Conservation (phyloP, 345 rosid species). For the Eucalyptus marginata region DNA sequence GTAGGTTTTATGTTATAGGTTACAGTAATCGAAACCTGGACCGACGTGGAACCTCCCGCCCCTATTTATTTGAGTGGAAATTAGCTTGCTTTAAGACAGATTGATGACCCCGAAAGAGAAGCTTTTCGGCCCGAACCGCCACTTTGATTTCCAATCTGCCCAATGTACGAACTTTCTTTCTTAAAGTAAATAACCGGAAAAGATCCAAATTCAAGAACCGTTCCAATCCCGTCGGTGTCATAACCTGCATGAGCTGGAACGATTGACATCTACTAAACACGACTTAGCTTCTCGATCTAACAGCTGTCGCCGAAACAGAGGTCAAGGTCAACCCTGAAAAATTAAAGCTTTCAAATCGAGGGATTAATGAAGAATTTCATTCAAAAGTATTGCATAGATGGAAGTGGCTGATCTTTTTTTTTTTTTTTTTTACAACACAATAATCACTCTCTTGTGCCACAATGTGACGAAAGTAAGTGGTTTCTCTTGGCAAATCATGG, state of each 20-base stretch:
- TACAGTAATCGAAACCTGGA: fast-evolving
- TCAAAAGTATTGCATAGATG: neutral
- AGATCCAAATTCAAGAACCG: neutral
- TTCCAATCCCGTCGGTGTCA: neutral
- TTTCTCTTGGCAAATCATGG: neutral
- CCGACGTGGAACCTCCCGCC: fast-evolving
- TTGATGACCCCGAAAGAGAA: too few relatives aligned
- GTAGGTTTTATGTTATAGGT: fast-evolving
- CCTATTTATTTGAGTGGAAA: neutral
- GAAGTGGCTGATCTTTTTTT: neutral
- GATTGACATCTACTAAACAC: neutral
- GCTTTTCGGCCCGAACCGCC: neutral
- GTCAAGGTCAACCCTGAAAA: neutral
- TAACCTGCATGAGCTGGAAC: neutral
- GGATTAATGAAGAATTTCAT: neutral
- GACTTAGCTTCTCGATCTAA: neutral
- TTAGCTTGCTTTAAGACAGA: neutral
- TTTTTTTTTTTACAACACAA: neutral
- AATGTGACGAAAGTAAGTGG: neutral
- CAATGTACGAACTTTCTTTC: neutral
- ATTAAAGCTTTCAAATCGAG: neutral
- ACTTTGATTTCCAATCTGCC: neutral
- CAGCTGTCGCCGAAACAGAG: neutral
- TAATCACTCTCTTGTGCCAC: neutral
- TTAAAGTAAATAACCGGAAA: neutral